Evolutionary conservation across 345 rosid genomes (phyloP).

Genomic region (Aethionema arabicum): DNA sequence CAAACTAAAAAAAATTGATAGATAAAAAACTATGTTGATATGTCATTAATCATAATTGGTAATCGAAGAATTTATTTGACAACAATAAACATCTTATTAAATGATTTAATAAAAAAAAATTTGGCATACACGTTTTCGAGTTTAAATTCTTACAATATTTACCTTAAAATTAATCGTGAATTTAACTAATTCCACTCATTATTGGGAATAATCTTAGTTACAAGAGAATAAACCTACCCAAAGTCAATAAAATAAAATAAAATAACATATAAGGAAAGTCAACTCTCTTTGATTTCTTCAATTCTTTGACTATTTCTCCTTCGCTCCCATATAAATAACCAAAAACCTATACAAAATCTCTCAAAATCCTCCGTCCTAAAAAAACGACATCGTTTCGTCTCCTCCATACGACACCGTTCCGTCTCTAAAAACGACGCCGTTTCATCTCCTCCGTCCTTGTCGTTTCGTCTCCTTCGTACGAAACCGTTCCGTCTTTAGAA

Average conservation of each 20-base stretch:
- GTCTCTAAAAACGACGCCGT: neutral
- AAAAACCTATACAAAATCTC: constrained; percentile 3
- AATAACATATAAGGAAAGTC: constrained; percentile 10
- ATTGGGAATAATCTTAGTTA: constrained; percentile 20
- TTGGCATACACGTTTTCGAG: neutral
- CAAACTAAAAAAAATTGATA: too few species aligned
- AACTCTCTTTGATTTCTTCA: constrained; percentile 27
- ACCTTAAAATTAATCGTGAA: neutral
- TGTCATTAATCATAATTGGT: too few species aligned
- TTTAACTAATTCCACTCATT: constrained; percentile 20
- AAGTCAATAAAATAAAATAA: too few species aligned
- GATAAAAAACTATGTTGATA: too few species aligned
- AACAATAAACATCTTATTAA: too few species aligned
- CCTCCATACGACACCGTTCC: too few species aligned
- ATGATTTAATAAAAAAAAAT: neutral
- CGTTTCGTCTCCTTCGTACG: too few species aligned
- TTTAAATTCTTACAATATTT: too few species aligned
- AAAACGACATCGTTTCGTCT: neutral
- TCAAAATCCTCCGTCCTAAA: neutral
- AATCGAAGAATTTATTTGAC: too few species aligned
- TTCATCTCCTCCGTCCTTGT: constrained; percentile 34
- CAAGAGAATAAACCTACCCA: constrained; percentile 27
- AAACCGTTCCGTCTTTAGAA: constrained; percentile 19
- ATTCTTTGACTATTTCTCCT: neutral
- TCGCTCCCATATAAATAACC: constrained; percentile 31